Evolutionary conservation across 2,329 filamentous ascomycete species (phyloP).

Genomic region (Colletotrichum shisoi): DNA sequence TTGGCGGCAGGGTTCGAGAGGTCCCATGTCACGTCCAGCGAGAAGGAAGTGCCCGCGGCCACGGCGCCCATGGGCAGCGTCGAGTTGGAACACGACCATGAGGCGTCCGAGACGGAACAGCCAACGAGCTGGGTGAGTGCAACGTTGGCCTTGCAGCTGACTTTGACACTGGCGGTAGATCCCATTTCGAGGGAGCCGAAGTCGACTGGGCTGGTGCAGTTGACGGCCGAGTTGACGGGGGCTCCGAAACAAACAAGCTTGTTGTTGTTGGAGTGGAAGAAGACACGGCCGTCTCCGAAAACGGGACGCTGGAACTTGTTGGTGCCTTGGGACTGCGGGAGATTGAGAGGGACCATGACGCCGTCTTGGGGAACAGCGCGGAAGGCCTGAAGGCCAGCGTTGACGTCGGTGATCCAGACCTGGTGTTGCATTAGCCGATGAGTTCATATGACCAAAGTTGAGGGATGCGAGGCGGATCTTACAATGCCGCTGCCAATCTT

Average conservation of each 20-base stretch:
- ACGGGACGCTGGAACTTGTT: conserved; percentile 53
- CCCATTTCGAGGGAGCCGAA: conserved; percentile 52
- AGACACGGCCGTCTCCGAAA: conserved; percentile 52
- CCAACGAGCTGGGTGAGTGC: conserved; percentile 50
- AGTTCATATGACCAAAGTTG: background rate
- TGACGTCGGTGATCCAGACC: conserved; percentile 52
- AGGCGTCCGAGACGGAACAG: conserved; percentile 48
- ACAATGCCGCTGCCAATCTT: conserved; percentile 50
- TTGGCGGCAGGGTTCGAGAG: conserved; percentile 45
- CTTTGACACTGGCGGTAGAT: conserved; percentile 43
- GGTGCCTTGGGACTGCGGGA: conserved; percentile 50
- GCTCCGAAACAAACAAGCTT: conserved; percentile 49
- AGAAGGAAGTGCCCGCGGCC: conserved; percentile 49
- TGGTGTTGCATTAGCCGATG: background rate
- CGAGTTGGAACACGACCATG: conserved; percentile 50
- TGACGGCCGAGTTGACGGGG: conserved; percentile 53
- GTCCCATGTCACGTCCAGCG: conserved; percentile 53
- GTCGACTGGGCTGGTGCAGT: conserved; percentile 51
- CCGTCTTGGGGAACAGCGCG: conserved; percentile 52
- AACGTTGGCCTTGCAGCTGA: conserved; percentile 52
- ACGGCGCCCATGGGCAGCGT: conserved; percentile 50
- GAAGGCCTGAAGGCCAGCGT: conserved; percentile 51
- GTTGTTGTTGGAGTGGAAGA: conserved; percentile 47
- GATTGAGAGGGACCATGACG: conserved; percentile 46
- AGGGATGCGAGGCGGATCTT: background rate